Base-by-base conservation (phyloP, 2,329 filamentous ascomycete species). In the Pseudocercospora crystallina region DNA sequence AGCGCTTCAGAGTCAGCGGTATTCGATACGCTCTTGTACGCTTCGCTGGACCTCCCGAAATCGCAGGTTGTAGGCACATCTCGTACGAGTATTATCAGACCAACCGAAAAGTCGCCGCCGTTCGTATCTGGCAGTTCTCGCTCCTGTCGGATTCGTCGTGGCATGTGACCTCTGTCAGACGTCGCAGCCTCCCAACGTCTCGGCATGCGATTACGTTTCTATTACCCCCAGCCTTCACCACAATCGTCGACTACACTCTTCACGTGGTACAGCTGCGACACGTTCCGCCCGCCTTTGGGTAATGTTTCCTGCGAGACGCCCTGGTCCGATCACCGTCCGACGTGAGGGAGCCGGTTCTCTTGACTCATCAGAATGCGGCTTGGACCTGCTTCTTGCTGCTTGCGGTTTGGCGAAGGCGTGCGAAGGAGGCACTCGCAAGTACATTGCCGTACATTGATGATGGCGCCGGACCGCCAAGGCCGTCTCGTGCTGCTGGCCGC, bases 151-250 rank as follows among this genome's bases (percentile, higher is more conserved):
- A 4, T 26, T 26, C 20, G 3, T 26, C 20, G 7, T 26, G 20
- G 20, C 20, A 4, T 39, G 37, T 47, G 36, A 47, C 34, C 29
- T 15, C 15, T 43, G 39, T 38, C 33, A 33, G 29, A 36, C 33
- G 17, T 46, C 43, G 33, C 12, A n/a, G 12, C 33, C 33, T 35
- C 33, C 12, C 12, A n/a, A 35, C 33, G 33, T 35, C 33, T 14
- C 33, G 33, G 20, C 20, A 26, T 20, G 40, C 40, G 13, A 46
- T 51, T 46, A 51, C 49, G 49, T 46, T 46, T 43, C 37, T 42
- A 35, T 52, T 47, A 52, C 43, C 49, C 49, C 44, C 49, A 47
- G 37, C 33, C 47, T 46, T 47, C 34, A 38, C 17, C 38, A 38
- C 43, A 45, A 15, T 32, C 20, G 20, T 26, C 20, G 20, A 26